These are phyloP conservation scores for Coemansia sp. DNA, from an alignment of 192 early-diverging fungal species.

Conservation along the genomic window DNA sequence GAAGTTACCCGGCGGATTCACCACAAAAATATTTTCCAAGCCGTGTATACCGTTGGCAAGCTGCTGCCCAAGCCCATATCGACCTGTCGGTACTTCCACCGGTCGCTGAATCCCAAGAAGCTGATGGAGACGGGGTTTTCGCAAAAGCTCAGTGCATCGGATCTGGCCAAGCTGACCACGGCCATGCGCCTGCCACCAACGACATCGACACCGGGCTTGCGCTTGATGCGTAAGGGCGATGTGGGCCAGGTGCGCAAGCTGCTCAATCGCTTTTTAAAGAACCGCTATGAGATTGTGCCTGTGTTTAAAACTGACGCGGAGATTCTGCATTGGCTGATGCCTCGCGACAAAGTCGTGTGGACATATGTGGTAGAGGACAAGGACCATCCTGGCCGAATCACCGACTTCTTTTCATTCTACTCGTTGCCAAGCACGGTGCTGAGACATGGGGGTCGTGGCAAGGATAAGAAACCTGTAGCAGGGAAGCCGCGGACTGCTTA, in stretches of 20 bases:
- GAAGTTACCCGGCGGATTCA: constrained; percentile 95
- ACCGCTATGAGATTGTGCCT: constrained; percentile 65
- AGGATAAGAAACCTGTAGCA: neutral
- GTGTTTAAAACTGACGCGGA: constrained; percentile 78
- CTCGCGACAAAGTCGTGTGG: constrained; percentile 81
- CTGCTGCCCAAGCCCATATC: constrained; percentile 87
- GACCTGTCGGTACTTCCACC: constrained; percentile 86
- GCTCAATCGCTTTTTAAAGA: constrained; percentile 71
- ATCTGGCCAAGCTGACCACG: constrained; percentile 23
- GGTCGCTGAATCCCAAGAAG: constrained; percentile 92
- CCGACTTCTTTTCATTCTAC: constrained; percentile 94
- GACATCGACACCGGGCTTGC: constrained; percentile 66
- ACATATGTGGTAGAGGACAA: constrained; percentile 88
- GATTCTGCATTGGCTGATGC: constrained; percentile 87
- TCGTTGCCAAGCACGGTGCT: constrained; percentile 90
- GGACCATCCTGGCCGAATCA: constrained; percentile 61
- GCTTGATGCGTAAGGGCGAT: constrained; percentile 78
- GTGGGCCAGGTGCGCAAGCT: constrained; percentile 68
- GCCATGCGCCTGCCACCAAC: constrained; percentile 20
- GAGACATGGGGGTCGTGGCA: constrained; percentile 51
- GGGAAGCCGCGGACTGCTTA: neutral
- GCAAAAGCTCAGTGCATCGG: constrained; percentile 56
- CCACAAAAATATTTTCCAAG: constrained; percentile 92
- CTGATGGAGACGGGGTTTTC: constrained; percentile 92
- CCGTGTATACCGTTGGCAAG: constrained; percentile 92